A percentile compares a stretch with the other conserved stretches of the same genome.
phyloP scores from a whole-genome alignment of 1,284 basidiomycete genomes.

The Xerocomus minutiporus region DNA sequence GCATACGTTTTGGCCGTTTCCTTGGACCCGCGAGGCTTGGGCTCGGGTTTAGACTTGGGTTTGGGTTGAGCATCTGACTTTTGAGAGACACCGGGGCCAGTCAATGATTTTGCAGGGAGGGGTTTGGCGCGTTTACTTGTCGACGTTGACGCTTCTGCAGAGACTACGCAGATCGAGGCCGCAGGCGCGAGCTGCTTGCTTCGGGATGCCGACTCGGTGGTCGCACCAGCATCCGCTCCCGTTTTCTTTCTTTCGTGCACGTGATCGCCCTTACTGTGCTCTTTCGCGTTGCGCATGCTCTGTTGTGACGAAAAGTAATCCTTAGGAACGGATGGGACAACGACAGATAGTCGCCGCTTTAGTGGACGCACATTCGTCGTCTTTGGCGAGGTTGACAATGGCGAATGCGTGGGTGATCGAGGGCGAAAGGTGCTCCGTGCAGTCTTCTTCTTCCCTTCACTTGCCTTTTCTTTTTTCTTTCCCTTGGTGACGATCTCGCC shows the following conservation, averaged over 20 bases:
- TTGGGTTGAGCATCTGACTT: conserved; percentile 1
- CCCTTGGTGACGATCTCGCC: neutral
- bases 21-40: conserved; percentile 2
- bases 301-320: conserved; percentile 27
- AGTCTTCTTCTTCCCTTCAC: neutral
- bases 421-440: neutral
- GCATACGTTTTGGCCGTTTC: neutral
- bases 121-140: conserved; percentile 19
- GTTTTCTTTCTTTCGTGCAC: neutral
- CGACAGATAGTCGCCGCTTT: conserved; percentile 27
- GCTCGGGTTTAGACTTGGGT: conserved; percentile 12
- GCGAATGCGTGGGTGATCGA: conserved; percentile 12
- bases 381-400: conserved; percentile 3
- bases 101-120: conserved; percentile 5
- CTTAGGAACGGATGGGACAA: conserved; percentile 24
- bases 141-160: conserved; percentile 20
- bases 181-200: conserved; percentile 5
- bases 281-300: neutral
- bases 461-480: neutral
- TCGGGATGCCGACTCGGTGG: neutral
- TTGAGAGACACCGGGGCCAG: neutral
- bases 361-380: conserved; percentile 1
- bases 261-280: neutral
- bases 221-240: neutral
- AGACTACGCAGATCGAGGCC: conserved; percentile 14